Percentiles rank a stretch among this genome's conserved stretches.
Evolutionary conservation across 1,284 basidiomycete genomes (phyloP).

Genomic region (Sporisorium iseilematis-ciliati): DNA sequence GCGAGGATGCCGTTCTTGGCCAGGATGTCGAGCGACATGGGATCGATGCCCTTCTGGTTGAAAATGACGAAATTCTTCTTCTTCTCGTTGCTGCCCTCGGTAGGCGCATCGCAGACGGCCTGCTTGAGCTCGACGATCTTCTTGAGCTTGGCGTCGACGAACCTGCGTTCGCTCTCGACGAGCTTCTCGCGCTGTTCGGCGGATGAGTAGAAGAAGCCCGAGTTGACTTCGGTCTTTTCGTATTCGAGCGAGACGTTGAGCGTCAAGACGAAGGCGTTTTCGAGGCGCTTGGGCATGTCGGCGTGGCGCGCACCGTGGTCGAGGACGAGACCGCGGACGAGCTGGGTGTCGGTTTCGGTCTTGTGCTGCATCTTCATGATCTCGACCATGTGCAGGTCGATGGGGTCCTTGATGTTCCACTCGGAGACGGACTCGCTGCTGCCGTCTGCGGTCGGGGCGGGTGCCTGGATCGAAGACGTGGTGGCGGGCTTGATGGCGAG

Average conservation of each 20-base stretch:
- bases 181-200: slow-evolving; percentile 99
- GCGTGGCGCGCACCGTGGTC: slow-evolving; percentile 95
- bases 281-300: slow-evolving; percentile 98
- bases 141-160: slow-evolving; percentile 92
- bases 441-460: slow-evolving; percentile 59
- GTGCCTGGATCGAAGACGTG: slow-evolving; percentile 49
- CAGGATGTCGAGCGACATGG: slow-evolving; percentile 93
- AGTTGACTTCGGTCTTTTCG: slow-evolving; percentile 99
- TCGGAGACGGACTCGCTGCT: slow-evolving; percentile 60
- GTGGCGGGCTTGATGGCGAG: slow-evolving; percentile 78
- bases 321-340: slow-evolving; percentile 92
- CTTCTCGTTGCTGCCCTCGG: slow-evolving; percentile 70
- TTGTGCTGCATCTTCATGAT: slow-evolving; percentile 99
- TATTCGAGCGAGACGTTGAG: slow-evolving; percentile 99
- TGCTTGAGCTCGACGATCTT: slow-evolving; percentile 99
- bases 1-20: slow-evolving; percentile 98
- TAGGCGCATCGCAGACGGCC: slow-evolving; percentile 80
- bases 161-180: slow-evolving; percentile 94
- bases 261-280: slow-evolving; percentile 95
- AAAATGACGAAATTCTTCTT: slow-evolving; percentile 91
- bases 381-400: slow-evolving; percentile 99
- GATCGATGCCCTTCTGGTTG: slow-evolving; percentile 99
- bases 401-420: slow-evolving; percentile 74
- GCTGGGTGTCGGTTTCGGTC: slow-evolving; percentile 96
- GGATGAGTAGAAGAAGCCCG: slow-evolving; percentile 98